These are phyloP conservation scores for Colletotrichum sansevieriae DNA, from an alignment of 2,329 filamentous ascomycete genomes.

Conservation along the genomic window DNA sequence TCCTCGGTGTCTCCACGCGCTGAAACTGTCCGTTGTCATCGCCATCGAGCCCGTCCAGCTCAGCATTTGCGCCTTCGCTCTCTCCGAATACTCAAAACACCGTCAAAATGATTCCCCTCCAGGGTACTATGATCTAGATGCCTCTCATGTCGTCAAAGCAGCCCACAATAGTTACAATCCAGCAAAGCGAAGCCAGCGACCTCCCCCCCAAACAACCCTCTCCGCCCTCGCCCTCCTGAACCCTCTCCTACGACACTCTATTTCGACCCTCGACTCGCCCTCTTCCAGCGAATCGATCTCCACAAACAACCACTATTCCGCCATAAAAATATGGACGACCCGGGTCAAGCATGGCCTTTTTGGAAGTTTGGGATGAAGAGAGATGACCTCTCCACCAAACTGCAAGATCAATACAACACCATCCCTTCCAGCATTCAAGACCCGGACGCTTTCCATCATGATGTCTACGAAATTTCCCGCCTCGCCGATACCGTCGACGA, in stretches of 20 bases:
- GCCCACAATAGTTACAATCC: constrained; percentile 1
- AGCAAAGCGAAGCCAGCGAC: constrained; percentile 30
- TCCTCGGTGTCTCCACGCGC: constrained; percentile 41
- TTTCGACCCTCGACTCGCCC: constrained; percentile 16
- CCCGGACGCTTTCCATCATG: constrained; percentile 71
- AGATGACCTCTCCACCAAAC: constrained; percentile 68
- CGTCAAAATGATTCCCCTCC: constrained; percentile 5
- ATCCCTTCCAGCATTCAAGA: constrained; percentile 68
- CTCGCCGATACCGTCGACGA: constrained; percentile 64
- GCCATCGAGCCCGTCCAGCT: constrained; percentile 31
- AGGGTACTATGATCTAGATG: constrained; percentile 21
- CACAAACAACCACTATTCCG: background rate
- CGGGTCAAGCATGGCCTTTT: constrained; percentile 66
- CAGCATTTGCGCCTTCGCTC: constrained; percentile 10
- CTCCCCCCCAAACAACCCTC: constrained; percentile 18
- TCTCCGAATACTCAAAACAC: constrained; percentile 10
- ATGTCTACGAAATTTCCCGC: constrained; percentile 70
- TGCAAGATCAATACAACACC: constrained; percentile 73
- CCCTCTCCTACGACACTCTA: background rate
- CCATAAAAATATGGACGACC: constrained; percentile 64
- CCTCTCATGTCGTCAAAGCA: constrained; percentile 32
- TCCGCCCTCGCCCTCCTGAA: constrained; percentile 13
- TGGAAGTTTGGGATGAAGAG: constrained; percentile 75
- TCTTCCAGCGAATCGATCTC: background rate
- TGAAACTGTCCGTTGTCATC: constrained; percentile 40